Conservation (phyloP, 139 green algal species). For the Haematococcus lacustris region DNA sequence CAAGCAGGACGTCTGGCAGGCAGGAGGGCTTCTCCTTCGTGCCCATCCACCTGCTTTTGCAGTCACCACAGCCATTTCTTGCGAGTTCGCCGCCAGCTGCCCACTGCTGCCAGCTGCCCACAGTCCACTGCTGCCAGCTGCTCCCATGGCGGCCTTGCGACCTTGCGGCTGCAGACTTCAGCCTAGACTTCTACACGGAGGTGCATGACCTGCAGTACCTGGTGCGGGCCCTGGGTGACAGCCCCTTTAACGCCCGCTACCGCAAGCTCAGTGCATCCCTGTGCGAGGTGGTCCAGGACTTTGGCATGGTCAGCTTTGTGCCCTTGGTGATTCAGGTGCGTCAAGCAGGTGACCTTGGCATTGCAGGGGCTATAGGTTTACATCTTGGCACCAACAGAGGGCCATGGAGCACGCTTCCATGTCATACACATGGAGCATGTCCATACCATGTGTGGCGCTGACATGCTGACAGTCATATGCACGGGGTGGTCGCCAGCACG, state of each 20-base stretch:
- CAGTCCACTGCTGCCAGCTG: background rate
- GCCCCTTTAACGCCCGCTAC: conserved; percentile 23
- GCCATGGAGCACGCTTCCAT: too few species aligned
- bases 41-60: background rate
- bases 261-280: conserved; percentile 65
- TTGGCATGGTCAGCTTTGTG: conserved; percentile 75
- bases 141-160: background rate
- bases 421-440: too few species aligned
- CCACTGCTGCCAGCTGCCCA: background rate
- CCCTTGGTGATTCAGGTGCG: conserved; percentile 76
- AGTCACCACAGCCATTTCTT: background rate
- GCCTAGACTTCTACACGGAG: conserved; percentile 86
- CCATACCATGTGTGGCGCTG: too few species aligned
- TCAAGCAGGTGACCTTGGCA: background rate
- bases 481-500: too few species aligned
- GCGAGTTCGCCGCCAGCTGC: background rate
- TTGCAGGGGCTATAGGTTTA: background rate
- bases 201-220: conserved; percentile 82
- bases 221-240: conserved; percentile 29
- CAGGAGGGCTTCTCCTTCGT: background rate
- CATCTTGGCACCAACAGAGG: too few species aligned
- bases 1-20: too few species aligned
- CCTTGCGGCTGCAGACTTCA: conserved; percentile 73
- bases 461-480: too few species aligned
- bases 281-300: conserved; percentile 85